A percentile compares a stretch with the other conserved stretches of the same genome.
phyloP scores from a whole-genome alignment of 148 eudicot species.

The Camellia sinensis region DNA sequence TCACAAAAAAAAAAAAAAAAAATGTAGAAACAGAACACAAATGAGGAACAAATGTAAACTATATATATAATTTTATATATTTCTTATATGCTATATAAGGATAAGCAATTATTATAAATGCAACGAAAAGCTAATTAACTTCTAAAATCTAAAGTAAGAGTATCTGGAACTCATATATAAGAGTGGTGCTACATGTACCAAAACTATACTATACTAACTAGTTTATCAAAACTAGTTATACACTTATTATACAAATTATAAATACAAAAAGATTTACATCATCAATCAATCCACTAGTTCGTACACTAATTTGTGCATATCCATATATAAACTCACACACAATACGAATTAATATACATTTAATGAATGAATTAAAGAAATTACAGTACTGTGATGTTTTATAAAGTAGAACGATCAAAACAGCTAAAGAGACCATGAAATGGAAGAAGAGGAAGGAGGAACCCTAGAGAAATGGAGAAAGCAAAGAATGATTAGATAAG shows the following conservation, averaged over 20 bases:
- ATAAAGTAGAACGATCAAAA: neutral
- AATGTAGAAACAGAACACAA: slow-evolving; percentile 25
- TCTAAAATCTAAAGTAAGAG: too few species aligned
- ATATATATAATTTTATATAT: neutral
- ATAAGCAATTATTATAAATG: neutral
- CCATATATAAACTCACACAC: neutral
- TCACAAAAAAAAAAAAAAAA: too few species aligned
- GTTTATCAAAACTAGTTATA: too few species aligned
- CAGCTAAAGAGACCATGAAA: neutral
- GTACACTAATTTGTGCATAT: too few species aligned
- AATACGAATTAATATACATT: neutral
- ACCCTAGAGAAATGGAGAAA: neutral
- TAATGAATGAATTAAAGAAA: neutral
- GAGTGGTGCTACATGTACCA: too few species aligned
- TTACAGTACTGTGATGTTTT: neutral
- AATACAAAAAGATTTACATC: too few species aligned
- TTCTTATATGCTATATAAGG: neutral
- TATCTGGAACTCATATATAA: too few species aligned
- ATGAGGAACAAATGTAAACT: slow-evolving; percentile 58
- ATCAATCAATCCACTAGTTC: too few species aligned
- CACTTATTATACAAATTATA: too few species aligned
- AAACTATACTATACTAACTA: too few species aligned
- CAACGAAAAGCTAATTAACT: too few species aligned
- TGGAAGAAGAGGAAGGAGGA: neutral
- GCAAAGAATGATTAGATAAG: neutral